These are phyloP conservation scores for Magnusiomyces starmeri DNA, from an alignment of 1,139 yeast genomes.

Conservation along the genomic window DNA sequence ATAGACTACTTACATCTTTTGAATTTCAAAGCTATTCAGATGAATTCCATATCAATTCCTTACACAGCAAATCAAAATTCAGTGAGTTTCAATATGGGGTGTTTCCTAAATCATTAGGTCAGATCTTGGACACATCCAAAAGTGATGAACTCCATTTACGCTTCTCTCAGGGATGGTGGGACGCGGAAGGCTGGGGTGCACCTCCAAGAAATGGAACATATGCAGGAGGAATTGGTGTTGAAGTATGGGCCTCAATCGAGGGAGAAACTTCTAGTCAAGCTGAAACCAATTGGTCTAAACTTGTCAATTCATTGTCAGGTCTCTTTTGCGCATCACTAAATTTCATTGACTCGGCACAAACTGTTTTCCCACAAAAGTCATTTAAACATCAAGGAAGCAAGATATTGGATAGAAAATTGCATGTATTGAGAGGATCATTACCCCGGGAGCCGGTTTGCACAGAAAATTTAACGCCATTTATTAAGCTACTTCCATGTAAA, in stretches of 20 bases:
- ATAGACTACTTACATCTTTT: conserved; percentile 60
- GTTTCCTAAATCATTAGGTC: conserved; percentile 79
- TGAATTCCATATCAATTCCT: conserved; percentile 28
- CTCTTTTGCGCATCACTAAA: conserved; percentile 92
- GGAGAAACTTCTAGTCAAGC: conserved; percentile 53
- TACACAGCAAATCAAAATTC: conserved; percentile 18
- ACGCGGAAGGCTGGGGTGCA: conserved; percentile 78
- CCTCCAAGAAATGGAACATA: conserved; percentile 63
- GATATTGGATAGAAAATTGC: conserved; percentile 33
- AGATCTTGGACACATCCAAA: conserved; percentile 58
- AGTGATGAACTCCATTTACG: conserved; percentile 74
- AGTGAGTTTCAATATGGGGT: conserved; percentile 50
- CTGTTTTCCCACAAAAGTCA: conserved; percentile 60
- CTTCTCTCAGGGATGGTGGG: conserved; percentile 96
- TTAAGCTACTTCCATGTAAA: conserved; percentile 83
- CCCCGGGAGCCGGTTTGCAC: conserved; percentile 97
- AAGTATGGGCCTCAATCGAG: conserved; percentile 79
- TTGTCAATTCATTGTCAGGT: conserved; percentile 78
- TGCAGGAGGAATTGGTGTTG: conserved; percentile 95
- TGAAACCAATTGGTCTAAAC: conserved; percentile 55
- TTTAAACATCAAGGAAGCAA: conserved; percentile 32
- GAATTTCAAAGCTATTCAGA: conserved; percentile 57
- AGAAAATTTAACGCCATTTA: conserved; percentile 89
- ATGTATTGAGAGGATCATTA: conserved; percentile 70
- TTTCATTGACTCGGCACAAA: conserved; percentile 71